These are phyloP conservation scores for Hygrophorus russula DNA, from an alignment of 768 basidiomycete species.

Conservation along the genomic window DNA sequence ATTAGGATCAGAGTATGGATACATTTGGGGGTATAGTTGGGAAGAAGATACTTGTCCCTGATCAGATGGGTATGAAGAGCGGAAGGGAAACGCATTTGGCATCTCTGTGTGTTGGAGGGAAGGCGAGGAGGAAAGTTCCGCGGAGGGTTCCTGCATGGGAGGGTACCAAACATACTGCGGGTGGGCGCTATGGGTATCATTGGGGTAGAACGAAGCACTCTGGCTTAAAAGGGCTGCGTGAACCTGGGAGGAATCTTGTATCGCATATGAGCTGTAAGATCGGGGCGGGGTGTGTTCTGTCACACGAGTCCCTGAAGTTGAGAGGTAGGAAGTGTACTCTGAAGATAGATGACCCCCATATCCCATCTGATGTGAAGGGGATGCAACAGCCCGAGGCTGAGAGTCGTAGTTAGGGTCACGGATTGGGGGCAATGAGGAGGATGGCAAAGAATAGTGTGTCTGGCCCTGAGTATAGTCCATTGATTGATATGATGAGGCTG, in stretches of 20 bases:
- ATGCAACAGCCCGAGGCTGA: too few species aligned
- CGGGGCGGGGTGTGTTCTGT: too few species aligned
- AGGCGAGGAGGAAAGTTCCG: neutral
- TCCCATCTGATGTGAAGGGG: too few species aligned
- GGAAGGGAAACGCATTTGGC: neutral
- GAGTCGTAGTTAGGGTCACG: too few species aligned
- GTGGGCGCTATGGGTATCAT: neutral
- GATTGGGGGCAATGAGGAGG: too few species aligned
- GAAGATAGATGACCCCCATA: too few species aligned
- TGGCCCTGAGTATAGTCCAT: too few species aligned
- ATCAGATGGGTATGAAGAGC: conserved; percentile 3
- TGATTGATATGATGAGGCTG: neutral
- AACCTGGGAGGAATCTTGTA: neutral
- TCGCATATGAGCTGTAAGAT: too few species aligned
- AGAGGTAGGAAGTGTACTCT: too few species aligned
- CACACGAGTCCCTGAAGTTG: too few species aligned
- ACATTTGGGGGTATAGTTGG: neutral
- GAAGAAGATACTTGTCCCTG: neutral
- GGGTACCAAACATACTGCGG: neutral
- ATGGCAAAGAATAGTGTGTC: too few species aligned
- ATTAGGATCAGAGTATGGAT: neutral
- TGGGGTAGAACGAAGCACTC: neutral
- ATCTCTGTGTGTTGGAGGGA: neutral
- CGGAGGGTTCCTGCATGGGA: neutral
- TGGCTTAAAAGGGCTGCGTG: neutral